Evolutionary conservation across 2,329 filamentous ascomycete species (phyloP).

Genomic region (Ascochyta pisi): DNA sequence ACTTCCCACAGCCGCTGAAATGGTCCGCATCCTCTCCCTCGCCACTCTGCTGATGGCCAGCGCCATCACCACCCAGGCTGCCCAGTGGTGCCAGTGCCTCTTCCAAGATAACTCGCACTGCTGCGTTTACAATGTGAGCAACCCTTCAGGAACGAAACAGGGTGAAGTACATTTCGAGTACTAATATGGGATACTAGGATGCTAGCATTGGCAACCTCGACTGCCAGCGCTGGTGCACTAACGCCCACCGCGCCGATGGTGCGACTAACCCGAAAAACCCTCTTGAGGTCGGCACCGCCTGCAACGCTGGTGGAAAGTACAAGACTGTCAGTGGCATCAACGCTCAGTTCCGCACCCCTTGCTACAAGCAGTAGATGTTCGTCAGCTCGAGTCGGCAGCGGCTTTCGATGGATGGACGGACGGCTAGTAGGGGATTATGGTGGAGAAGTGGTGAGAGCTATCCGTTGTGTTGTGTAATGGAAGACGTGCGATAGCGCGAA

Average conservation of each 20-base stretch:
- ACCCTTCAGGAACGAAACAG: neutral
- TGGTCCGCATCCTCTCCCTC: constrained; percentile 14
- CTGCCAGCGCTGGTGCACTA: constrained; percentile 15
- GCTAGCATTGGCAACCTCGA: constrained; percentile 3
- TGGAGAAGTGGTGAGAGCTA: constrained; percentile 7
- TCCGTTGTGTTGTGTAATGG: constrained; percentile 6
- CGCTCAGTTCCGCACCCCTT: constrained; percentile 15
- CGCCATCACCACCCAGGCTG: constrained; percentile 13
- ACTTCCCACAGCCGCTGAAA: constrained; percentile 7
- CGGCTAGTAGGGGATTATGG: constrained; percentile 2
- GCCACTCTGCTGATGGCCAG: constrained; percentile 11
- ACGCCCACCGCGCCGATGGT: constrained; percentile 9
- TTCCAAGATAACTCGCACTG: constrained; percentile 18
- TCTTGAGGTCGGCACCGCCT: constrained; percentile 11
- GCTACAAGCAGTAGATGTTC: constrained; percentile 17
- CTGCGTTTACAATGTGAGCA: constrained; percentile 15
- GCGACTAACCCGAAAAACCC: constrained; percentile 8
- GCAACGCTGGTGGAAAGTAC: constrained; percentile 19
- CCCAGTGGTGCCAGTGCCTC: constrained; percentile 15
- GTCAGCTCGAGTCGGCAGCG: constrained; percentile 3
- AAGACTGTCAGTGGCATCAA: constrained; percentile 12
- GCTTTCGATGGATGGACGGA: constrained; percentile 5
- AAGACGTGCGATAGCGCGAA: constrained; percentile 8
- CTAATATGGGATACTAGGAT: constrained; percentile 12
- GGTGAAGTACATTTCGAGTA: constrained; percentile 5